Evolutionary conservation across 2,329 filamentous ascomycete species (phyloP).

Genomic region (Neopestalotiopsis sp.): DNA sequence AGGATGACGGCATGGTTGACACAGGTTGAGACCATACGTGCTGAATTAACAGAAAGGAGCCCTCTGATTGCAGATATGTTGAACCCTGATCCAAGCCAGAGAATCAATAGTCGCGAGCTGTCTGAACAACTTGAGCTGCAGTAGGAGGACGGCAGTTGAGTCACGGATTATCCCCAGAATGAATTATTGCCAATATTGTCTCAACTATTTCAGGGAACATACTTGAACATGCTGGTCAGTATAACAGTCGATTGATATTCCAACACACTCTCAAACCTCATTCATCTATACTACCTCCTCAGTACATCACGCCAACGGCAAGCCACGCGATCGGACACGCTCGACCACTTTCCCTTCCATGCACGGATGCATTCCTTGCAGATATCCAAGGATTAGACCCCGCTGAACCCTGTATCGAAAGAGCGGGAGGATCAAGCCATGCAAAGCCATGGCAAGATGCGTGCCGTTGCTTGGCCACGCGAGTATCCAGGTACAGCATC

Average conservation of each 20-base stretch:
- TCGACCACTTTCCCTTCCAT: background rate
- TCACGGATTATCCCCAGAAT: no score
- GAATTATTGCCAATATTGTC: background rate
- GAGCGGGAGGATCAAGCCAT: conserved; percentile 2
- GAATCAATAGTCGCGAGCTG: conserved; percentile 9
- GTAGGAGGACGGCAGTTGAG: background rate
- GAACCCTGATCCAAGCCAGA: background rate
- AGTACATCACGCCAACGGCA: background rate
- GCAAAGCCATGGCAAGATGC: background rate
- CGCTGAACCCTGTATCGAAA: background rate
- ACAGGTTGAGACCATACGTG: conserved; percentile 1
- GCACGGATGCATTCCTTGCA: background rate
- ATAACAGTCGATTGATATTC: background rate
- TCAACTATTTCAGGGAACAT: background rate
- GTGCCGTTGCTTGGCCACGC: background rate
- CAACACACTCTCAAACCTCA: background rate
- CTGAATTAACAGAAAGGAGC: background rate
- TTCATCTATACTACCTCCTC: background rate
- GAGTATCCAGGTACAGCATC: background rate
- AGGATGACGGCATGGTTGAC: conserved; percentile 7
- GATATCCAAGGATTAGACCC: background rate
- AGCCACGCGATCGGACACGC: background rate
- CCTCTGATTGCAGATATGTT: conserved; percentile 6
- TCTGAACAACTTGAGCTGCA: background rate
- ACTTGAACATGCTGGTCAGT: background rate